These are phyloP conservation scores for Cyberlindnera xishuangbannaensis DNA, from an alignment of 805 yeast genomes.

Conservation along the genomic window DNA sequence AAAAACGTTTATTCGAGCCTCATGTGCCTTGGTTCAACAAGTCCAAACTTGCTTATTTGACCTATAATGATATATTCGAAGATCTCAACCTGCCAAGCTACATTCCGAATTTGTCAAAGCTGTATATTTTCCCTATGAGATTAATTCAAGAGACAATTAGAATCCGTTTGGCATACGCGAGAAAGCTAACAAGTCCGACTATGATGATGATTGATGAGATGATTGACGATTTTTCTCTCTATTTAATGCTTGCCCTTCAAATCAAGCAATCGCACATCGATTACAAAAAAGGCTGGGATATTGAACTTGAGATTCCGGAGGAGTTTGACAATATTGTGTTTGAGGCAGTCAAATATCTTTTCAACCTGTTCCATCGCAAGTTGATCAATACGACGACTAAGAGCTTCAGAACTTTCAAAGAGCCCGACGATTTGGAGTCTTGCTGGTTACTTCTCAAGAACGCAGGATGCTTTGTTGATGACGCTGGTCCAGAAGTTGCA, in stretches of 20 bases:
- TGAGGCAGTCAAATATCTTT: slow-evolving; percentile 66
- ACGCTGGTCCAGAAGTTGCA: slow-evolving; percentile 77
- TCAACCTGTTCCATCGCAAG: slow-evolving; percentile 68
- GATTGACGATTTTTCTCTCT: slow-evolving; percentile 76
- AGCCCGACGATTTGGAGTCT: slow-evolving; percentile 81
- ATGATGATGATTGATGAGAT: slow-evolving; percentile 95
- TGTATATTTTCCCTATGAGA: slow-evolving; percentile 72
- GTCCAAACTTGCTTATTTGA: slow-evolving; percentile 65
- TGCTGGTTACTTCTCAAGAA: slow-evolving; percentile 76
- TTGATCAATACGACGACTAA: slow-evolving; percentile 68
- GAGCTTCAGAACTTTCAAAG: slow-evolving; percentile 79
- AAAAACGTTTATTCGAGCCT: slow-evolving; percentile 58
- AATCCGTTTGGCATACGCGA: slow-evolving; percentile 70
- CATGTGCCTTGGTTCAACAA: slow-evolving; percentile 79
- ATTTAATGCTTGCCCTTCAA: slow-evolving; percentile 68
- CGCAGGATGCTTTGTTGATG: slow-evolving; percentile 72
- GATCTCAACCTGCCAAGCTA: slow-evolving; percentile 70
- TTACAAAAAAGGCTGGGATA: slow-evolving; percentile 62
- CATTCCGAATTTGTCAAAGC: slow-evolving; percentile 53
- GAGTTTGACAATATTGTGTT: slow-evolving; percentile 62
- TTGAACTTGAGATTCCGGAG: slow-evolving; percentile 57
- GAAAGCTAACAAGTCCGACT: slow-evolving; percentile 75
- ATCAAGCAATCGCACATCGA: slow-evolving; percentile 62
- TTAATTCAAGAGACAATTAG: slow-evolving; percentile 74
- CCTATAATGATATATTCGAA: slow-evolving; percentile 55